Evolutionary conservation across 192 early-diverging fungal species (phyloP), one percentile per base, ranked within the genome.

Genomic region (Backusella morwellensis): DNA sequence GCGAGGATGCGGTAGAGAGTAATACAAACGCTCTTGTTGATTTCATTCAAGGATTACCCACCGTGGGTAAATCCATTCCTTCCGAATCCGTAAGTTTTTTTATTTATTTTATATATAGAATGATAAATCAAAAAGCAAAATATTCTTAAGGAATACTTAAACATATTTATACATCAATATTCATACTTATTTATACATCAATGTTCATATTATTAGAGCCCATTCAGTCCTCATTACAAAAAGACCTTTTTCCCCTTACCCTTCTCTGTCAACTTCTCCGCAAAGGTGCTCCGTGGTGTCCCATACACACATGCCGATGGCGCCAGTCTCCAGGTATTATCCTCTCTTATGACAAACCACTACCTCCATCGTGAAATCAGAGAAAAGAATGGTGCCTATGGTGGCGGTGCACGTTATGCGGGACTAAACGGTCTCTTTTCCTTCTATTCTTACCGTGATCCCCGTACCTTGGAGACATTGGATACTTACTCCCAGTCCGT

Each of bases 311-410:
- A 97, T 78, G 76, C 85, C 0, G 96, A 97, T 81, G 90, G 92
- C 32, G 87, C 93, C 47, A 89, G 88, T 71, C 87, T 97, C 40
- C 94, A 95, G 81, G 84, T 93, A 68, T 41, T 97, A 29, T 90
- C 93, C 3, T 94, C 94, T 11, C 84, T 97, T 35, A 88, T 98
- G 86, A 96, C 94, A 19, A 88, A 90, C 75, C 86, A 94, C 76
- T 97, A 88, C 82, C 82, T 99, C n/a, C 97, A 99, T 83, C 94
- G 95, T 56, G 97, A 99, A 84, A 93, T 99, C 67, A 92, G 97
- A 77, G 97, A 99, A 78, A 96, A 95, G 87, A 95, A 95, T 79
- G 97, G 97, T 35, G 97, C 97, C 3, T 99, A 99, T 82, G 96
- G 97, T 32, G 97, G 94, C n/a, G 96, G 96, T 12, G 90, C 95